phyloP scores from a whole-genome alignment of 768 basidiomycete species.

The Inosperma sp. region DNA sequence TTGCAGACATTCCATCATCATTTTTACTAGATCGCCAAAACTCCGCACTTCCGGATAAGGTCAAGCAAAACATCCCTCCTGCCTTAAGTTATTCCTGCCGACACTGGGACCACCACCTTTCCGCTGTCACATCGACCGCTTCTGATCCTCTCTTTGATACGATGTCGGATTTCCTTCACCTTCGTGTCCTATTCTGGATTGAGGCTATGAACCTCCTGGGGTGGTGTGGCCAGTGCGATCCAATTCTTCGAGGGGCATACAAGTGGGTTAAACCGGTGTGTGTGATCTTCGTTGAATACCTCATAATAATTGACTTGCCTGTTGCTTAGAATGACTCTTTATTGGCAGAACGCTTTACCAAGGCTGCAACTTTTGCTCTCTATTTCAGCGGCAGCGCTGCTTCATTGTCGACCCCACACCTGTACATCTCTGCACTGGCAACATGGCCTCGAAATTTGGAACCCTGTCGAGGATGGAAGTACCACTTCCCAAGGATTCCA shows the following conservation, averaged over 20 bases:
- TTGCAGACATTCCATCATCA: constrained; percentile 30
- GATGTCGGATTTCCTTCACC: constrained; percentile 9
- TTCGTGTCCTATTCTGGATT: constrained; percentile 23
- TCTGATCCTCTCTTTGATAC: neutral
- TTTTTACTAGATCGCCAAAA: constrained; percentile 26
- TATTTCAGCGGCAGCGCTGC: constrained; percentile 16
- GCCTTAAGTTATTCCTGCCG: constrained; percentile 27
- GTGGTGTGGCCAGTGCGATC: neutral
- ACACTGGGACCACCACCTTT: constrained; percentile 31
- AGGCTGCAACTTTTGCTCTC: constrained; percentile 18
- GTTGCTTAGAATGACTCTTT: neutral
- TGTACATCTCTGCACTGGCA: constrained; percentile 19
- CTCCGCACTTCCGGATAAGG: constrained; percentile 17
- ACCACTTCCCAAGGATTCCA: constrained; percentile 11
- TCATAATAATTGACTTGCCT: neutral
- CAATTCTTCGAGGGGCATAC: neutral
- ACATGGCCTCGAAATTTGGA: constrained; percentile 8
- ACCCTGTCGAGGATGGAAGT: constrained; percentile 11
- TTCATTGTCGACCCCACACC: constrained; percentile 16
- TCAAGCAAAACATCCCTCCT: constrained; percentile 19
- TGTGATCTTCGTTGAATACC: constrained; percentile 1
- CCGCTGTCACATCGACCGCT: neutral
- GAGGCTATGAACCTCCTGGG: constrained; percentile 20
- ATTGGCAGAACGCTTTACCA: constrained; percentile 6
- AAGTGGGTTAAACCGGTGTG: neutral